These are phyloP conservation scores for Chrysopogon serrulatus DNA, from an alignment of 176 grass and related monocot species.

Conservation along the genomic window DNA sequence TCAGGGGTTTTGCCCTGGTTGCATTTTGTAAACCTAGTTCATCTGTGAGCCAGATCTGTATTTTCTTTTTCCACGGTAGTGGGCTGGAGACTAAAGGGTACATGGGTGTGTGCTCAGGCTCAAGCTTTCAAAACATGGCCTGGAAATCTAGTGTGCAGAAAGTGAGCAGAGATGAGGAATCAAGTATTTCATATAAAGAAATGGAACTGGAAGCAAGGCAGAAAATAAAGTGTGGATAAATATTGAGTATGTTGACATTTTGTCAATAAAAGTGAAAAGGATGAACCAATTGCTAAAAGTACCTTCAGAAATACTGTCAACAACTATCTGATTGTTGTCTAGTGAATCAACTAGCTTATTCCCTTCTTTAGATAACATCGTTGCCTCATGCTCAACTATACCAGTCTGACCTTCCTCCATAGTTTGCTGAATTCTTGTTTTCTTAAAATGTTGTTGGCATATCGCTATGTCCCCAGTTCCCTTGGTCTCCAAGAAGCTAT, in stretches of 20 bases:
- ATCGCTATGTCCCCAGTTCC: not conserved
- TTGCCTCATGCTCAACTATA: conserved; percentile 28
- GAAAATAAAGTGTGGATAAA: not conserved
- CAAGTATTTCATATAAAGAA: not conserved
- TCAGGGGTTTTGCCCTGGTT: not conserved
- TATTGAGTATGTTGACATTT: not conserved
- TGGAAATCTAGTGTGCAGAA: not conserved
- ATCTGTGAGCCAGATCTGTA: not conserved
- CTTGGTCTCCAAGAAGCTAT: conserved; percentile 23
- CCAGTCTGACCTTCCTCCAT: not conserved
- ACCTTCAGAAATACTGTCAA: conserved; percentile 40
- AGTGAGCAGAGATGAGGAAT: not conserved
- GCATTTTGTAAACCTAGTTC: not conserved
- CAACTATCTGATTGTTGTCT: not conserved
- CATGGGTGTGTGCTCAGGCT: not conserved
- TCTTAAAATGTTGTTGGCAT: conserved; percentile 21
- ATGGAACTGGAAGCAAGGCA: not conserved
- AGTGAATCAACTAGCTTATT: conserved; percentile 2
- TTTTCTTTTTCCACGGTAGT: not conserved
- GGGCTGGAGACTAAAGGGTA: not conserved
- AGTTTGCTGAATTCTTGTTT: conserved; percentile 28
- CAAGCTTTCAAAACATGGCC: not conserved
- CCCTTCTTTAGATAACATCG: conserved; percentile 12
- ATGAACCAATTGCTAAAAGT: not conserved
- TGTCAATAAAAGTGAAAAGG: not conserved